Conservation (phyloP, 768 basidiomycete species). For the Sistotremastrum suecicum region DNA sequence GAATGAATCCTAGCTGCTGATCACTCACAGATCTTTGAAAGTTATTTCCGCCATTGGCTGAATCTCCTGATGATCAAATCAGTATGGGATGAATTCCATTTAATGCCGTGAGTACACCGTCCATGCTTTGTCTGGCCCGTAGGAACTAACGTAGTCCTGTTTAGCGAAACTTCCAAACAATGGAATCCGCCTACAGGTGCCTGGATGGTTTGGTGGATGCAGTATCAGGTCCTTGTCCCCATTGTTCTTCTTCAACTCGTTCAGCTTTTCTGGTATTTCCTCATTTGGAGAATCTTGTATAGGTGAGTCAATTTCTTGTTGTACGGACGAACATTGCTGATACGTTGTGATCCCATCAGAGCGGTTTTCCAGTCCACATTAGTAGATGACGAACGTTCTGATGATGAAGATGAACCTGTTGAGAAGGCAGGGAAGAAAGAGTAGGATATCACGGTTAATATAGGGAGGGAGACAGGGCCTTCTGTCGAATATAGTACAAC, state of each 20-base stretch:
- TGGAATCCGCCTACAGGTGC: conserved; percentile 51
- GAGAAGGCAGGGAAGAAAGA: conserved; percentile 14
- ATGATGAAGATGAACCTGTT: conserved; percentile 35
- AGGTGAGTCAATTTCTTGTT: conserved; percentile 34
- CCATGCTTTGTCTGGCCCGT: background rate
- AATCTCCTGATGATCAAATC: conserved; percentile 82
- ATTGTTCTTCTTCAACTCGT: conserved; percentile 64
- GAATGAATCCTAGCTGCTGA: background rate
- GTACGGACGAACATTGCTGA: background rate
- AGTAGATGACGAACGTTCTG: conserved; percentile 65
- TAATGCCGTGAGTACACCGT: conserved; percentile 50
- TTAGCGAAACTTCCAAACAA: conserved; percentile 36
- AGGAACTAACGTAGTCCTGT: background rate
- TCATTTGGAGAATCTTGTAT: conserved; percentile 64
- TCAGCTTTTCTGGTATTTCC: conserved; percentile 88
- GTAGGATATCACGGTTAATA: too few species aligned
- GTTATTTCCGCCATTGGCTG: conserved; percentile 88
- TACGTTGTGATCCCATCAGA: background rate
- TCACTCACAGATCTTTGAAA: conserved; percentile 16
- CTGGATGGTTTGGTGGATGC: conserved; percentile 69
- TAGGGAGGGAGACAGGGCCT: too few species aligned
- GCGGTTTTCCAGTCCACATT: conserved; percentile 15
- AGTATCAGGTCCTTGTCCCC: conserved; percentile 64
- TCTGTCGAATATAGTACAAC: too few species aligned
- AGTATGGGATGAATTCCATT: conserved; percentile 64